Evolutionary conservation across 345 rosid species (phyloP).

Genomic region (Euphorbia pulcherrima): DNA sequence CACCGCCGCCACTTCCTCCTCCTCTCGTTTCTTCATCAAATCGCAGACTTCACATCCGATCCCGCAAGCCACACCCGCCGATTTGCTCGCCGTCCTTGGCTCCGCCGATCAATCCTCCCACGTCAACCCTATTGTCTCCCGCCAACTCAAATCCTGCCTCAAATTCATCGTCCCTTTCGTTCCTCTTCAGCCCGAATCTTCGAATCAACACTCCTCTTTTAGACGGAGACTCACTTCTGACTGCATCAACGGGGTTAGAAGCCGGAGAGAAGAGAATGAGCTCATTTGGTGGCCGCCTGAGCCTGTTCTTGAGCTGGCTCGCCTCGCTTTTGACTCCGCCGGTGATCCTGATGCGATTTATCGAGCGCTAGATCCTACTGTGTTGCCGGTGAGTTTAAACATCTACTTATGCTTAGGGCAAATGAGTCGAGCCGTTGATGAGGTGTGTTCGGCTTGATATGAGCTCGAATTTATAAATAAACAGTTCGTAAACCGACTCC

Average conservation of each 20-base stretch:
- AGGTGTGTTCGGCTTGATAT: too few species aligned
- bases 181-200: constrained; percentile 15
- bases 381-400: constrained; percentile 47
- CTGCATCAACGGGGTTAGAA: neutral
- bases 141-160: constrained; percentile 60
- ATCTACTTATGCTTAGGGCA: neutral
- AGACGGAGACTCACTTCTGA: constrained; percentile 18
- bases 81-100: constrained; percentile 65
- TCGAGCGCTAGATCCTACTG: constrained; percentile 61
- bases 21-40: constrained; percentile 22
- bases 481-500: too few species aligned
- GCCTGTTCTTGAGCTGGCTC: constrained; percentile 76
- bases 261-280: constrained; percentile 38
- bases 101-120: constrained; percentile 41
- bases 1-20: constrained; percentile 42
- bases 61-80: constrained; percentile 68
- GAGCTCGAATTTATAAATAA: too few species aligned
- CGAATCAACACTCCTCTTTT: constrained; percentile 1
- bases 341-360: constrained; percentile 71
- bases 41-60: constrained; percentile 20
- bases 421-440: too few species aligned
- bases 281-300: constrained; percentile 93
- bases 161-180: constrained; percentile 68
- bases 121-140: constrained; percentile 51
- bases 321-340: constrained; percentile 81